Evolutionary conservation across 805 yeast genomes (phyloP), one percentile per base, ranked within the genome.

Genomic region (Candida pseudoglaebosa): DNA sequence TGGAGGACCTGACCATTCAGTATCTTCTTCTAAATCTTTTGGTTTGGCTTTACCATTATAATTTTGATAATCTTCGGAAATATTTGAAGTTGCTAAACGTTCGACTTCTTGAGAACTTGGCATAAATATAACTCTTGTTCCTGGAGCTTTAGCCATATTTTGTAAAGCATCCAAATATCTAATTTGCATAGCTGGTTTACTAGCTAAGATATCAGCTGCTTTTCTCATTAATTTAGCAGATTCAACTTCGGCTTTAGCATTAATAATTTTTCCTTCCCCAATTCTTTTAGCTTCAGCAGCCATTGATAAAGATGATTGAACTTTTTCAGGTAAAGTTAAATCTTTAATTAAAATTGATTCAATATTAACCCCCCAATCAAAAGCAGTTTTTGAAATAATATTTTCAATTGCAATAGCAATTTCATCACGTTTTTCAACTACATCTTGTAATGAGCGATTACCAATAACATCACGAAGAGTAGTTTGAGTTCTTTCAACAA

Each of bases 141-240:
- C 73, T 1, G 86, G 64, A 37, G 70, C 53, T 45, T 64, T 75
- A 24, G 86, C 83, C 87, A 82, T 82, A 44, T 66, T 68, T 61
- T 80, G 86, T 79, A 82, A 78, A n/a, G 88, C 88, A 50, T 82
- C 89, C 59, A 82, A 70, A 54, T 82, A 82, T 59, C 89, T 67
- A 56, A 82, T 82, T 65, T 82, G 88, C 84, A 82, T 80, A 20
- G 88, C 89, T 10, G 87, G 78, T 48, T 80, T 80, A 28, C 84
- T 78, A 33, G 84, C 82, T 52, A 82, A 71, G 42, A 82, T 80
- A 58, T 82, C 87, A 38, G 88, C 86, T 20, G 88, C 87, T 59
- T 80, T 78, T 65, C 89, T 74, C 87, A 82, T 81, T 47, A 80
- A 71, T 57, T 80, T 80, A 37, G 88, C 86, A 53, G 78, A 67